Conservation (phyloP, 495 filamentous ascomycete genomes). For the Penicillium simplicissimum region DNA sequence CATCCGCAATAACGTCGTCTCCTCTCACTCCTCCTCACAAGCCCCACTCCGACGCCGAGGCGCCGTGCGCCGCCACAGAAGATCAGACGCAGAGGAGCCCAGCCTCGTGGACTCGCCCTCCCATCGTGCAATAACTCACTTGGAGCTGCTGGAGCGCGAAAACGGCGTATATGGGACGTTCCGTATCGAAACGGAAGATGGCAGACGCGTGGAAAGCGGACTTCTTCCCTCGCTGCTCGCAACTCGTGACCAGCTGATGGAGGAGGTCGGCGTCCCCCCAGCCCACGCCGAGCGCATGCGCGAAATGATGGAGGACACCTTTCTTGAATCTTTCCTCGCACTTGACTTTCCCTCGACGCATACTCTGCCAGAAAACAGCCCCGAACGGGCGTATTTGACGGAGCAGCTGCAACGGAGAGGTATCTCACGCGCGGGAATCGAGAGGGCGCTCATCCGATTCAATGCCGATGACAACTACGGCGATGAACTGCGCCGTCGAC, state of each 20-base stretch:
- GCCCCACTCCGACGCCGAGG: constrained; percentile 48
- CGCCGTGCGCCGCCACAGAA: constrained; percentile 45
- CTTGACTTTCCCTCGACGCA: constrained; percentile 47
- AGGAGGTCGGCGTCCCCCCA: constrained; percentile 42
- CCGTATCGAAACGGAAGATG: constrained; percentile 50
- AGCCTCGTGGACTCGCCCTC: constrained; percentile 37
- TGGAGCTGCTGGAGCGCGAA: constrained; percentile 47
- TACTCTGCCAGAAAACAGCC: constrained; percentile 32
- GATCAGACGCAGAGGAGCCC: constrained; percentile 31
- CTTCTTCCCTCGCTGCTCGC: constrained; percentile 46
- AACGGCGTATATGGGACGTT: constrained; percentile 53
- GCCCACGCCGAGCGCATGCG: constrained; percentile 50
- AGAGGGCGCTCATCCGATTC: constrained; percentile 41
- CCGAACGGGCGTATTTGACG: constrained; percentile 41
- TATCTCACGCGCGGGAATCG: constrained; percentile 44
- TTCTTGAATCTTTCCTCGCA: constrained; percentile 51
- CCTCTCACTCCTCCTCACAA: constrained; percentile 27
- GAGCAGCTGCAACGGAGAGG: constrained; percentile 46
- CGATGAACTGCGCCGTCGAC: constrained; percentile 45
- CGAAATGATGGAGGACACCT: constrained; percentile 53
- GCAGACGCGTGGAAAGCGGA: constrained; percentile 48
- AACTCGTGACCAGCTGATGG: constrained; percentile 50
- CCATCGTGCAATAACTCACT: constrained; percentile 43
- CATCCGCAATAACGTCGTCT: constrained; percentile 42
- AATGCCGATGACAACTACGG: constrained; percentile 48